phyloP scores from a whole-genome alignment of 1,284 basidiomycete genomes.

The Boletellus deceptivus region DNA sequence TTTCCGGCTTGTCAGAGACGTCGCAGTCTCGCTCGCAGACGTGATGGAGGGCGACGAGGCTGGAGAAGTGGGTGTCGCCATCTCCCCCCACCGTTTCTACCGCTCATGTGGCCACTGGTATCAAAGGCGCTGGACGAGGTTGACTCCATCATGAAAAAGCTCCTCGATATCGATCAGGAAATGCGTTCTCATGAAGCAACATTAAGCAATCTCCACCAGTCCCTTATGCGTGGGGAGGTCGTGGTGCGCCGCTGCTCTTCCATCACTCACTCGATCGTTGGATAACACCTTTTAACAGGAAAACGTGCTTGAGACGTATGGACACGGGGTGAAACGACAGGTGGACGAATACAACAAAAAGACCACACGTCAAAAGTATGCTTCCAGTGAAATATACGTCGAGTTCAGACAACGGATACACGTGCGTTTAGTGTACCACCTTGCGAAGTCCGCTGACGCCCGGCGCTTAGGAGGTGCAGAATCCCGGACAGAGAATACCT shows the following conservation, averaged over 20 bases:
- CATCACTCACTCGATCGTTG: not conserved
- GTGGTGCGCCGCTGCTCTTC: constrained; percentile 46
- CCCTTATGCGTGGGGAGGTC: constrained; percentile 49
- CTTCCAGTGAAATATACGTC: constrained; percentile 57
- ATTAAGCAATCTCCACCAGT: constrained; percentile 56
- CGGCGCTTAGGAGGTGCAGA: constrained; percentile 57
- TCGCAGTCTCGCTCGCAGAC: constrained; percentile 62
- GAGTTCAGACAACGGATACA: constrained; percentile 67
- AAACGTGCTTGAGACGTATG: constrained; percentile 47
- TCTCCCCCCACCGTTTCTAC: not conserved
- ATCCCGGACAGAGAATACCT: constrained; percentile 69
- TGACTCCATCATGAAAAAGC: constrained; percentile 60
- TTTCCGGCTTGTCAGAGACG: constrained; percentile 49
- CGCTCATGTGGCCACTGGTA: not conserved
- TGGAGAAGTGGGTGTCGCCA: constrained; percentile 42
- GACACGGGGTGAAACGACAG: constrained; percentile 40
- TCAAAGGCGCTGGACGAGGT: constrained; percentile 55
- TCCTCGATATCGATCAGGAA: constrained; percentile 63
- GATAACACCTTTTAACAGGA: constrained; percentile 36
- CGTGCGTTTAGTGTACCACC: constrained; percentile 43
- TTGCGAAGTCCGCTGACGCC: constrained; percentile 5
- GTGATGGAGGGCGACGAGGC: constrained; percentile 53
- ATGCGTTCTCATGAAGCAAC: constrained; percentile 54
- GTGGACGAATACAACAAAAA: constrained; percentile 51
- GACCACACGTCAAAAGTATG: constrained; percentile 75